A percentile compares a stretch with the other conserved stretches of the same genome.
Conservation (phyloP, 2,329 filamentous ascomycete genomes). For the Aspergillus fijiensis region DNA sequence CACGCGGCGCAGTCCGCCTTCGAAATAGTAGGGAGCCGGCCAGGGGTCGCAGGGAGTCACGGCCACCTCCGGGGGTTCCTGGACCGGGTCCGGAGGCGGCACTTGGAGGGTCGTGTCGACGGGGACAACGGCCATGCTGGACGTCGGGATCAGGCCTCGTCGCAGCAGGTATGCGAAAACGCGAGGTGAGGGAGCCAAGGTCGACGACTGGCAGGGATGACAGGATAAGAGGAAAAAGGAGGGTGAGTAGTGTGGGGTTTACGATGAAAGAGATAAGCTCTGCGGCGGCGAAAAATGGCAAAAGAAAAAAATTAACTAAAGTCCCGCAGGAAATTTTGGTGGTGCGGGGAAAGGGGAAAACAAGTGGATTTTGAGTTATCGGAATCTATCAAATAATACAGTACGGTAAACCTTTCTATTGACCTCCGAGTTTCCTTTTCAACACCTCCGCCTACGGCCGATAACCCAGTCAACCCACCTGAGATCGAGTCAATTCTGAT, state of each 20-base stretch:
- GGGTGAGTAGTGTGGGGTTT: background rate
- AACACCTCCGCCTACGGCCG: too few relatives aligned
- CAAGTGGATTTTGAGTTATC: background rate
- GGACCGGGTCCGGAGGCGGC: slow-evolving; percentile 26
- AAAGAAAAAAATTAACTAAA: background rate
- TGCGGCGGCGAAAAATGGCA: background rate
- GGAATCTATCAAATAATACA: too few relatives aligned
- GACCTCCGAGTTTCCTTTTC: too few relatives aligned
- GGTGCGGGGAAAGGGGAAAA: background rate
- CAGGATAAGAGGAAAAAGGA: background rate
- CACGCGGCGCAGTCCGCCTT: slow-evolving; percentile 79
- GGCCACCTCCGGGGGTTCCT: slow-evolving; percentile 20
- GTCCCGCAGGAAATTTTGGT: slow-evolving; percentile 2
- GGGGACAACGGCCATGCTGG: slow-evolving; percentile 40
- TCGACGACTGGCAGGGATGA: slow-evolving; percentile 8
- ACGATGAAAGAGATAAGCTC: background rate
- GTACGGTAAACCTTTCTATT: too few relatives aligned
- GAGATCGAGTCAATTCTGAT: too few relatives aligned
- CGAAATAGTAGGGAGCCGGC: slow-evolving; percentile 75
- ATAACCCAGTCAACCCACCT: too few relatives aligned
- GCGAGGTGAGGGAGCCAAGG: slow-evolving; percentile 40
- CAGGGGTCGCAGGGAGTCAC: slow-evolving; percentile 49
- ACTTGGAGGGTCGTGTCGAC: slow-evolving; percentile 29
- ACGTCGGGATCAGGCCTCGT: slow-evolving; percentile 34
- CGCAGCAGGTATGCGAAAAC: slow-evolving; percentile 41